These are phyloP conservation scores for Blastobotrys ciferrii DNA, from an alignment of 1,139 yeast species.

Conservation along the genomic window DNA sequence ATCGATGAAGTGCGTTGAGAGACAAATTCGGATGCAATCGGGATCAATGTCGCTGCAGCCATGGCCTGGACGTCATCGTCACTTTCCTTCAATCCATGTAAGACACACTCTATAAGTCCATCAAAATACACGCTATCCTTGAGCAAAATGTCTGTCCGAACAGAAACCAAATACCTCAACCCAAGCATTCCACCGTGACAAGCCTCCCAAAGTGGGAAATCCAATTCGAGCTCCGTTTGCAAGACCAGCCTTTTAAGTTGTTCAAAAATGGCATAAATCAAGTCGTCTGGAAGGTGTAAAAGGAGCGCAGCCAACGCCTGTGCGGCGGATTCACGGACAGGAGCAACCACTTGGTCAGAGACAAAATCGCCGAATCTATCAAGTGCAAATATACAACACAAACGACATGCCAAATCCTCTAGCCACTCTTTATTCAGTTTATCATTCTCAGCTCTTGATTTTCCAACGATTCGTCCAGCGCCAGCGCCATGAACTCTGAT, in stretches of 20 bases:
- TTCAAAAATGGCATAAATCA: conserved; percentile 57
- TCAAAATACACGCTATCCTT: conserved; percentile 52
- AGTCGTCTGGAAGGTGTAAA: conserved; percentile 60
- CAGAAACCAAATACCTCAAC: conserved; percentile 85
- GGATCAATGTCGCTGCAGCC: conserved; percentile 89
- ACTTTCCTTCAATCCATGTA: conserved; percentile 77
- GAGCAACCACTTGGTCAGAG: conserved; percentile 96
- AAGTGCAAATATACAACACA: conserved; percentile 83
- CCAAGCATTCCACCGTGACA: conserved; percentile 98
- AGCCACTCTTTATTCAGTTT: conserved; percentile 63
- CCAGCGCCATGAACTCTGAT: conserved; percentile 81
- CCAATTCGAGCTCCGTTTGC: conserved; percentile 53
- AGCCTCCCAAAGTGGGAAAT: conserved; percentile 80
- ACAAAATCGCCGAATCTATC: conserved; percentile 98
- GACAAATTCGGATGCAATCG: conserved; percentile 84
- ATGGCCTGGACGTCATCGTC: conserved; percentile 98
- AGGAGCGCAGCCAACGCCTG: conserved; percentile 90
- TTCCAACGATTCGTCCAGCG: conserved; percentile 78
- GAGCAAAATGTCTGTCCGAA: conserved; percentile 73
- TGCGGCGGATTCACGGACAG: conserved; percentile 95
- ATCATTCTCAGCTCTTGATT: conserved; percentile 60
- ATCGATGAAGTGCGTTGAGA: conserved; percentile 59
- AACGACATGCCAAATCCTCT: conserved; percentile 84
- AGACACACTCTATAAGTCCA: conserved; percentile 76
- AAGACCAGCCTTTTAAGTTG: conserved; percentile 68